Percentiles rank a stretch among this genome's conserved stretches.
Conservation (phyloP, 768 basidiomycete genomes). For the Myochromella boudieri region DNA sequence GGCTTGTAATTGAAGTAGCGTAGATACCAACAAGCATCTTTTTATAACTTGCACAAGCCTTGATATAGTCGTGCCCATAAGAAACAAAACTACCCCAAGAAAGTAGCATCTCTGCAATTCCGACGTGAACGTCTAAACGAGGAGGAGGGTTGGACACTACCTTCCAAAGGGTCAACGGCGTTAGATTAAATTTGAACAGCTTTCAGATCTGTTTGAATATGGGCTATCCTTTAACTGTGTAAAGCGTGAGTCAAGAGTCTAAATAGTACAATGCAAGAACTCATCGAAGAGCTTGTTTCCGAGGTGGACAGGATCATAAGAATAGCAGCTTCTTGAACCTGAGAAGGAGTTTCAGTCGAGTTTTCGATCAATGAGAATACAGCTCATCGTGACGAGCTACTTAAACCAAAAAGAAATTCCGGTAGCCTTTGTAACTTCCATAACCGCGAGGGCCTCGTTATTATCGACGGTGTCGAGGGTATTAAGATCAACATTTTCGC, state of each 20-base stretch:
- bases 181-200: conserved; percentile 81
- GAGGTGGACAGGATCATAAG: conserved; percentile 78
- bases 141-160: conserved; percentile 35
- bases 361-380: conserved; percentile 75
- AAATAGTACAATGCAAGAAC: conserved; percentile 19
- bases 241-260: conserved; percentile 2
- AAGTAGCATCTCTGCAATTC: conserved; percentile 76
- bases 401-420: conserved; percentile 21
- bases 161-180: conserved; percentile 85
- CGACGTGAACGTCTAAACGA: not conserved
- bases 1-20: conserved; percentile 65
- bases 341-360: conserved; percentile 69
- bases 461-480: conserved; percentile 60
- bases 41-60: conserved; percentile 70
- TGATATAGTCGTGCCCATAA: conserved; percentile 76
- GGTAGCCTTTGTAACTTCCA: conserved; percentile 87
- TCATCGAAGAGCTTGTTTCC: conserved; percentile 75
- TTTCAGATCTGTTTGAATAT: conserved; percentile 82
- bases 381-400: conserved; percentile 34
- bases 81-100: conserved; percentile 88
- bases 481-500: conserved; percentile 55
- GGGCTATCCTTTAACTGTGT: conserved; percentile 80
- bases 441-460: conserved; percentile 85
- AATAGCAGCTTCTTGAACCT: conserved; percentile 80
- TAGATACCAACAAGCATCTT: conserved; percentile 85